A percentile compares a stretch with the other conserved stretches of the same genome.
Evolutionary conservation across 441 rosid species (phyloP).

Genomic region (Populus hybrid): DNA sequence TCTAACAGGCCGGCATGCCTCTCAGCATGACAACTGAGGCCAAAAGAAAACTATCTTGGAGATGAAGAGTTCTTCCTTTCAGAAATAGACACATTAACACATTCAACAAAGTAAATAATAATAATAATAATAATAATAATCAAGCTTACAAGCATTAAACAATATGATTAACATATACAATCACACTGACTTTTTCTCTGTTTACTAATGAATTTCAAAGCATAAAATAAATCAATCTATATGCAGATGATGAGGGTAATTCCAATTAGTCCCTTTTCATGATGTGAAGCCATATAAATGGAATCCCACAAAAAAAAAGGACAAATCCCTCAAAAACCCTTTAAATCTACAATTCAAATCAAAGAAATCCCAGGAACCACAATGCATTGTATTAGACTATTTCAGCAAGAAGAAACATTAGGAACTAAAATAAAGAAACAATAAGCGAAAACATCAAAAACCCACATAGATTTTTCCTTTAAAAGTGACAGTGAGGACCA

Average conservation of each 20-base stretch:
- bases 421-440: neutral
- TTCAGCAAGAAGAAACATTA: neutral
- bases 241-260: too few relatives aligned
- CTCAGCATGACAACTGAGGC: conserved; percentile 21
- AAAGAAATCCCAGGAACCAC: too few relatives aligned
- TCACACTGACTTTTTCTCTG: too few relatives aligned
- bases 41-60: conserved; percentile 20
- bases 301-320: too few relatives aligned
- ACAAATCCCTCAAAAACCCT: too few relatives aligned
- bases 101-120: neutral
- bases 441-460: neutral
- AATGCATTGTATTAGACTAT: neutral
- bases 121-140: neutral
- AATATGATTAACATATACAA: too few relatives aligned
- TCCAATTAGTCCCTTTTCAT: too few relatives aligned
- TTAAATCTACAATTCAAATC: too few relatives aligned
- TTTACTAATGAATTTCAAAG: too few relatives aligned
- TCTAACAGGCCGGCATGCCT: conserved; percentile 10
- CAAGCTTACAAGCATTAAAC: too few relatives aligned
- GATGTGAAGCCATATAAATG: too few relatives aligned
- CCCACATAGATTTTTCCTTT: conserved; percentile 20
- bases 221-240: too few relatives aligned
- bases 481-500: conserved; percentile 14
- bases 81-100: neutral
- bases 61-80: conserved; percentile 26